Conservation (phyloP, 1,139 yeast genomes). For the Arxiozyma heterogenica region DNA sequence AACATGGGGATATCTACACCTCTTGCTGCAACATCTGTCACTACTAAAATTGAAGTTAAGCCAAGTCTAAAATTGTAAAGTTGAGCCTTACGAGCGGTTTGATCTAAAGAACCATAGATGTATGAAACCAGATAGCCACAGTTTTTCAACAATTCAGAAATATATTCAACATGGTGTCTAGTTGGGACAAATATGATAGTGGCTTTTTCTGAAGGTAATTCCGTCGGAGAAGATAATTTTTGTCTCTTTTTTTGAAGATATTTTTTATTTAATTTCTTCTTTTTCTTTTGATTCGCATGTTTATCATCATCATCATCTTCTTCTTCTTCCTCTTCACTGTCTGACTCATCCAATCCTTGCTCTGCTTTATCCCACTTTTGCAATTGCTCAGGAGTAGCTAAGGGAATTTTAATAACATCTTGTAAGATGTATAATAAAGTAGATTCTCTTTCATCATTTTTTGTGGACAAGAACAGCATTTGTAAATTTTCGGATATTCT, state of each 20-base stretch:
- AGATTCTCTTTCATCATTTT: slow-evolving; percentile 84
- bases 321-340: slow-evolving; percentile 43
- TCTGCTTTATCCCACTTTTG: slow-evolving; percentile 41
- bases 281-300: slow-evolving; percentile 32
- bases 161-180: slow-evolving; percentile 92
- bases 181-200: slow-evolving; percentile 95
- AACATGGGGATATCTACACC: slow-evolving; percentile 97
- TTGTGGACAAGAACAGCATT: slow-evolving; percentile 77
- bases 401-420: slow-evolving; percentile 77
- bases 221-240: slow-evolving; percentile 68
- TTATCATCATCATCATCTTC: slow-evolving; percentile 43
- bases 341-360: slow-evolving; percentile 36
- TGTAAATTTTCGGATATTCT: slow-evolving; percentile 85
- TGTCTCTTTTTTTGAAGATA: slow-evolving; percentile 39
- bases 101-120: slow-evolving; percentile 91
- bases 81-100: slow-evolving; percentile 87
- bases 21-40: slow-evolving; percentile 98
- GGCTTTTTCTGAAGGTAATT: slow-evolving; percentile 72
- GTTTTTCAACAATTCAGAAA: slow-evolving; percentile 56
- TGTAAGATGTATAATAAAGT: slow-evolving; percentile 66
- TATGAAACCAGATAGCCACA: slow-evolving; percentile 83
- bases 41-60: slow-evolving; percentile 72
- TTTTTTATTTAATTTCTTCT: slow-evolving; percentile 33
- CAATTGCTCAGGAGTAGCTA: slow-evolving; percentile 59
- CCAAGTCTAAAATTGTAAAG: slow-evolving; percentile 79